Percentiles rank a stretch among this genome's conserved stretches.
These are phyloP conservation scores for Pichia gijzeniarum DNA, from an alignment of 805 yeast genomes.

Conservation along the genomic window DNA sequence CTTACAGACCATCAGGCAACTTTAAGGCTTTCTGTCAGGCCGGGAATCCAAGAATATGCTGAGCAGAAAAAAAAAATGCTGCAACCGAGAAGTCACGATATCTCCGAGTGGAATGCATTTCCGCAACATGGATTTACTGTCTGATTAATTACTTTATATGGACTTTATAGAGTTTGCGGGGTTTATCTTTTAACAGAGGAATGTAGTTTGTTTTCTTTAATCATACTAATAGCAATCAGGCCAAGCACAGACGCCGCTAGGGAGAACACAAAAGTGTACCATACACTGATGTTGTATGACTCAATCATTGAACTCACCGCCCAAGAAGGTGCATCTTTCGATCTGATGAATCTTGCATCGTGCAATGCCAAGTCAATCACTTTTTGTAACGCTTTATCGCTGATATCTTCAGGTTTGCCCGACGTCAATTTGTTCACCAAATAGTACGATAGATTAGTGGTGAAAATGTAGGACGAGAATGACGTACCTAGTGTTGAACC, in stretches of 20 bases:
- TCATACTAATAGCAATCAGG: slow-evolving; percentile 36
- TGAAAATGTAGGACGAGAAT: slow-evolving; percentile 58
- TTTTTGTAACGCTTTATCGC: slow-evolving; percentile 31
- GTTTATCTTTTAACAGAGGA: slow-evolving; percentile 40
- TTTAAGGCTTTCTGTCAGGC: neutral
- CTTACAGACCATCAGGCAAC: neutral
- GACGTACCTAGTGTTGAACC: slow-evolving; percentile 65
- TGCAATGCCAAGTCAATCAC: slow-evolving; percentile 50
- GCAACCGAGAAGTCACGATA: no score
- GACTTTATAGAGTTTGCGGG: no score
- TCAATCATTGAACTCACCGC: slow-evolving; percentile 40
- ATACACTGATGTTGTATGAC: slow-evolving; percentile 48
- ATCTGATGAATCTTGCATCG: slow-evolving; percentile 46
- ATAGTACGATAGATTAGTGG: slow-evolving; percentile 32
- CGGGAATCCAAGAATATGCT: neutral
- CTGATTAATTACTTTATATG: no score
- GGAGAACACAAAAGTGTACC: slow-evolving; percentile 45
- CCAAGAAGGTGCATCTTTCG: slow-evolving; percentile 43
- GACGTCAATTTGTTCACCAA: slow-evolving; percentile 28
- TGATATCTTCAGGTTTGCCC: slow-evolving; percentile 31
- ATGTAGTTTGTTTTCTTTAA: slow-evolving; percentile 55
- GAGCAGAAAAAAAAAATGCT: neutral
- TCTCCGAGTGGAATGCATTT: neutral
- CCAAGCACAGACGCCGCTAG: slow-evolving; percentile 36
- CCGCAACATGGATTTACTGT: no score